Evolutionary conservation across 331 rosid species (phyloP).

Genomic region (Erythrophleum ivorense): DNA sequence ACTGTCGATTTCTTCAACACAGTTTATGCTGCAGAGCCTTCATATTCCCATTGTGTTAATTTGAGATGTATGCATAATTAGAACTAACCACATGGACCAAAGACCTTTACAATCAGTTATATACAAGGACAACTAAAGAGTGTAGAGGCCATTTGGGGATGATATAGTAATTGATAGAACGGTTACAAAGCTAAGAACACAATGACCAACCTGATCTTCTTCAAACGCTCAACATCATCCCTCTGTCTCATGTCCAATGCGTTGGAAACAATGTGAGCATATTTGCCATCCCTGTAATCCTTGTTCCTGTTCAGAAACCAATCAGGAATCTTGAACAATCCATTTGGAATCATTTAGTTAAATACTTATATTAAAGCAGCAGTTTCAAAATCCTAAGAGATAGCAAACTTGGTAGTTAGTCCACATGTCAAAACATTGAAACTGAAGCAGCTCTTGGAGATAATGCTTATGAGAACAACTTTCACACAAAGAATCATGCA

Average conservation of each 20-base stretch:
- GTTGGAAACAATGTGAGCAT: constrained; percentile 68
- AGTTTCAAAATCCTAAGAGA: background rate
- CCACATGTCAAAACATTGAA: background rate
- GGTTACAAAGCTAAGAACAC: background rate
- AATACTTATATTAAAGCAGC: background rate
- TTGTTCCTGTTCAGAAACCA: constrained; percentile 76
- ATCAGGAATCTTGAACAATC: constrained; percentile 59
- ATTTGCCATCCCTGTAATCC: constrained; percentile 71
- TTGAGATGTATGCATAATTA: no score
- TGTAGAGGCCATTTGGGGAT: background rate
- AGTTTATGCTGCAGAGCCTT: no score
- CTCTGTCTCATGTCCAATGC: constrained; percentile 74
- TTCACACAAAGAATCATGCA: background rate
- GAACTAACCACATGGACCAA: no score
- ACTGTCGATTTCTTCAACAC: no score
- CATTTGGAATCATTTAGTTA: background rate
- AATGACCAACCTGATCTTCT: constrained; percentile 62
- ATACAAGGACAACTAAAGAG: background rate
- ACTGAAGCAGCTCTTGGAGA: background rate
- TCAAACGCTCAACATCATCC: constrained; percentile 74
- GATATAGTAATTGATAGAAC: no score
- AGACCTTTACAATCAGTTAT: background rate
- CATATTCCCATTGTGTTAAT: no score
- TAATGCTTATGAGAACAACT: background rate
- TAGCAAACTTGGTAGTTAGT: background rate